Conservation (phyloP, 2,329 filamentous ascomycete species). For the Penicillium sp. region DNA sequence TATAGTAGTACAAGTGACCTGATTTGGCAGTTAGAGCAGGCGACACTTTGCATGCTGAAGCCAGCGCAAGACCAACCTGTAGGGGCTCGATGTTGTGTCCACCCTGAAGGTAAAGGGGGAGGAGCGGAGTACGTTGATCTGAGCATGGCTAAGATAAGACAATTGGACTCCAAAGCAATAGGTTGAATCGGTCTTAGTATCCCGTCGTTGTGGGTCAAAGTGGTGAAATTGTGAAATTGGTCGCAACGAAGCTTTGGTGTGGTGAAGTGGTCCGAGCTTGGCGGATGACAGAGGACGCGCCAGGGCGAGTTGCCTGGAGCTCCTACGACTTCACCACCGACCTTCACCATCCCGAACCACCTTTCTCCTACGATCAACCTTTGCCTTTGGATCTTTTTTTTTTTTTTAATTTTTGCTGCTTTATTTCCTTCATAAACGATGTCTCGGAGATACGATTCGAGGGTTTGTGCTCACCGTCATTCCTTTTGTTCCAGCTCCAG, state of each 20-base stretch:
- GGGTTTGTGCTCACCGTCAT: conserved; percentile 60
- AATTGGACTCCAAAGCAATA: not conserved
- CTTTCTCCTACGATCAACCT: conserved; percentile 19
- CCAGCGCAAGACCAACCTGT: conserved; percentile 53
- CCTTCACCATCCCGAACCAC: conserved; percentile 22
- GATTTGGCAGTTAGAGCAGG: conserved; percentile 18
- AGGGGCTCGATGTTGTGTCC: conserved; percentile 91
- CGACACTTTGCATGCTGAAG: conserved; percentile 10
- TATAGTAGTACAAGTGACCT: conserved; percentile 88
- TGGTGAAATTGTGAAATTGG: conserved; percentile 3
- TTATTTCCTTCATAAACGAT: conserved; percentile 53
- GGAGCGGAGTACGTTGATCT: conserved; percentile 73
- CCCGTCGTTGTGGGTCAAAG: conserved; percentile 8
- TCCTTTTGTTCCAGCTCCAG: conserved; percentile 31
- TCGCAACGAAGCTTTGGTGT: conserved; percentile 27
- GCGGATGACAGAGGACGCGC: conserved; percentile 40
- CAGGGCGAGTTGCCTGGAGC: conserved; percentile 41
- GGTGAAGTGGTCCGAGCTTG: conserved; percentile 41
- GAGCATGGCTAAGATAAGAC: conserved; percentile 56
- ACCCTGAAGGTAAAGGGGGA: conserved; percentile 71
- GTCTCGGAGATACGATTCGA: conserved; percentile 96
- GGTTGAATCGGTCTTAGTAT: not conserved
- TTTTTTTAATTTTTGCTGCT: conserved; percentile 10
- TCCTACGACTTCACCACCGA: conserved; percentile 31
- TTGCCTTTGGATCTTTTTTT: conserved; percentile 13